These are phyloP conservation scores for Solidago caesia DNA, from an alignment of 129 eudicot genomes.

Conservation along the genomic window DNA sequence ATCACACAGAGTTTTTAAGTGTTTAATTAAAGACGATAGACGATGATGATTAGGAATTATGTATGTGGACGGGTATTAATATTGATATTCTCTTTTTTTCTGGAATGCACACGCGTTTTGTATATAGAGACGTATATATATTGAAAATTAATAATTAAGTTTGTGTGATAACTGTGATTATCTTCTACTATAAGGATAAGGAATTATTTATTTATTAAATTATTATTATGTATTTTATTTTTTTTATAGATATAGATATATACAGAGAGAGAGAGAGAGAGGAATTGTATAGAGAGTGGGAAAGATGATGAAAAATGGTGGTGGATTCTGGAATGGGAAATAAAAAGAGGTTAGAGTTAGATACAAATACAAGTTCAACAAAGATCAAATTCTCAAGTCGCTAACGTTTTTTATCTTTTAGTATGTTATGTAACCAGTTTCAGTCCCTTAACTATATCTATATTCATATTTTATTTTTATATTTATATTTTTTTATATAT, in stretches of 20 bases:
- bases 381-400: too few relatives aligned
- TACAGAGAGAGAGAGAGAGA: slow-evolving; percentile 21
- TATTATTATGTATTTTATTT: not conserved
- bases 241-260: too few relatives aligned
- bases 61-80: slow-evolving; percentile 18
- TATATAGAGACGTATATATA: slow-evolving; percentile 23
- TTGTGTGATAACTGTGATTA: too few relatives aligned
- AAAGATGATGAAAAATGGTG: slow-evolving; percentile 17
- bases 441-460: slow-evolving; percentile 5
- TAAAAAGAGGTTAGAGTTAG: too few relatives aligned
- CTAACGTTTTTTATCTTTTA: slow-evolving; percentile 8
- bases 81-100: slow-evolving; percentile 10
- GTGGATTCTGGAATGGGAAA: not conserved
- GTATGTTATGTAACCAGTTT: not conserved
- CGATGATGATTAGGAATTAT: slow-evolving; percentile 16
- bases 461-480: too few relatives aligned
- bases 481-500: too few relatives aligned
- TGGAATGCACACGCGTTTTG: slow-evolving; percentile 37
- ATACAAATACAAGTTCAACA: too few relatives aligned
- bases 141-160: not conserved
- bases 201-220: too few relatives aligned
- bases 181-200: too few relatives aligned
- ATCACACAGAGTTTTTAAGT: slow-evolving; percentile 13
- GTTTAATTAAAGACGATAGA: not conserved
- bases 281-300: slow-evolving; percentile 38